Evolutionary conservation across 768 basidiomycete species (phyloP).

Genomic region (Tylopilus rubrobrunneus): DNA sequence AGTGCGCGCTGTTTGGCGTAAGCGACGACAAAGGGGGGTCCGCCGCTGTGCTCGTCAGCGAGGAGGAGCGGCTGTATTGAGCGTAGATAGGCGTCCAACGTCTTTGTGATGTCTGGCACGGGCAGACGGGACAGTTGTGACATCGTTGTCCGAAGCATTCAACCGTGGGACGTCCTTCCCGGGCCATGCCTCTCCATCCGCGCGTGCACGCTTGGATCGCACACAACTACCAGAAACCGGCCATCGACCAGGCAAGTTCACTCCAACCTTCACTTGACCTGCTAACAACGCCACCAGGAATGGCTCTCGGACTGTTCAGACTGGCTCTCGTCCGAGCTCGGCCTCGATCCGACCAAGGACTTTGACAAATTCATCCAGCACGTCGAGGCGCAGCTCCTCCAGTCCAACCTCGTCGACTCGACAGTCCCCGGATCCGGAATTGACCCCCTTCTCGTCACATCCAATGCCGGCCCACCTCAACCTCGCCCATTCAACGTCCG

Average conservation of each 20-base stretch:
- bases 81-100: conserved; percentile 72
- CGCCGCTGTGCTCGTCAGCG: conserved; percentile 64
- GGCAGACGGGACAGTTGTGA: conserved; percentile 65
- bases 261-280: background rate
- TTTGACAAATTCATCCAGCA: conserved; percentile 50
- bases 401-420: conserved; percentile 70
- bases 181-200: conserved; percentile 23
- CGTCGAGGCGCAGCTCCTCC: conserved; percentile 63
- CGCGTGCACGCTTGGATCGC: conserved; percentile 52
- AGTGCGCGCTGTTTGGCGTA: conserved; percentile 19
- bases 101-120: conserved; percentile 71
- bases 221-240: conserved; percentile 54
- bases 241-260: conserved; percentile 54
- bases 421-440: conserved; percentile 70
- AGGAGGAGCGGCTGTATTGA: conserved; percentile 76
- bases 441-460: conserved; percentile 17
- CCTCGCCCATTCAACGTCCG: conserved; percentile 1
- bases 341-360: conserved; percentile 43
- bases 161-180: conserved; percentile 2
- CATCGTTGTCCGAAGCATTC: conserved; percentile 21
- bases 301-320: conserved; percentile 74
- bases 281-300: conserved; percentile 40
- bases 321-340: conserved; percentile 52
- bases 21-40: conserved; percentile 38
- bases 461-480: conserved; percentile 8